Evolutionary conservation across 768 basidiomycete species (phyloP), one percentile per base, ranked within the genome.

Genomic region (Dioszegia aurantiaca): DNA sequence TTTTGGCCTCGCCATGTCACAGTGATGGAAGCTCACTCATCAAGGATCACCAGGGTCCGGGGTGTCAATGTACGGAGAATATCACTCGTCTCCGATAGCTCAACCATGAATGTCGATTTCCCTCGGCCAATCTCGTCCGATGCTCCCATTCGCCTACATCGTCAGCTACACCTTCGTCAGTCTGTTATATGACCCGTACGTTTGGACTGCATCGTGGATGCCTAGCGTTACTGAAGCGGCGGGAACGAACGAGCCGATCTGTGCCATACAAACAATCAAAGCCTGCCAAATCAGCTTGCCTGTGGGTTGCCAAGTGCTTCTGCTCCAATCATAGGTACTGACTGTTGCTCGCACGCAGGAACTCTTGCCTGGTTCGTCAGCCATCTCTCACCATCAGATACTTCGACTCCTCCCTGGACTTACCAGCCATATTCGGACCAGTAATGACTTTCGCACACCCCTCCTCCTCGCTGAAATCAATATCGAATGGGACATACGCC

Each of bases 81-180:
- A 67, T 95, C 89, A 66, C 86, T 87, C 0, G 93, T 95, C 74
- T 97, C 92, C 4, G 87, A 82, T 81, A 98, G 86, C 77, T 99
- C 94, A 2, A 97, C 89, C 93, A 95, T 95, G 74, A 97, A 95
- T 0, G 78, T 98, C 0, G 91, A 94, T 8, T 89, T 84, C 0
- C 91, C 91, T 37, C 87, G 82, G 5, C 85, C 83, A 24, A 97
- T 77, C 63, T 95, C 90, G 72, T 98, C 94, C 10, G 85, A 87
- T 0, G 94, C 94, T 55, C 59, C 58, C 56, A 68, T 59, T 4
- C 51, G 16, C 45, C 41, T 28, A 47, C 6, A 24, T 4, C 3
- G 51, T 31, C 43, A 40, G 42, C 58, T 39, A 45, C 33, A 40
- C 47, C n/a, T 17, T 3, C 17, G 17, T 19, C 24, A 27, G n/a